Evolutionary conservation across 257 asterid genomes (phyloP).

Genomic region (Cynanchum wilfordii): DNA sequence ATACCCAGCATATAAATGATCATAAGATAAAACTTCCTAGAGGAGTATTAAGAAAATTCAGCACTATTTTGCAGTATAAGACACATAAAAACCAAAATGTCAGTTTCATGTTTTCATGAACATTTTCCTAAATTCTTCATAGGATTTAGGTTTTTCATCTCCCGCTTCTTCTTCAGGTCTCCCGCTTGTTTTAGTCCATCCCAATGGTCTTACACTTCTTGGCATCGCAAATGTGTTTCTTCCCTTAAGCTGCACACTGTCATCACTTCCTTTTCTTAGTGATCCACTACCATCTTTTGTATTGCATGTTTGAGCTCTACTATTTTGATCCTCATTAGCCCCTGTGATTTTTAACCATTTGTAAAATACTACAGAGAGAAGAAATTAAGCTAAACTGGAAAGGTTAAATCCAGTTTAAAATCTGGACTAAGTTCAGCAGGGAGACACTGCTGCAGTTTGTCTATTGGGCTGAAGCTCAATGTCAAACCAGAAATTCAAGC

Average conservation of each 20-base stretch:
- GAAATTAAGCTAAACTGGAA: neutral
- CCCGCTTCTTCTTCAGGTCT: slow-evolving; percentile 32
- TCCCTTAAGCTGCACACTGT: slow-evolving; percentile 51
- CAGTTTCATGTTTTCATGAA: slow-evolving; percentile 37
- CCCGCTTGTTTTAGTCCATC: slow-evolving; percentile 35
- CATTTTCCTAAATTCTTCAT: slow-evolving; percentile 93
- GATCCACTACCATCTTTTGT: slow-evolving; percentile 29
- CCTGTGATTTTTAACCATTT: slow-evolving; percentile 25
- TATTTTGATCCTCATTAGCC: slow-evolving; percentile 22
- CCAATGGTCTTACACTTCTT: slow-evolving; percentile 67
- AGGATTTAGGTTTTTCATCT: slow-evolving; percentile 73
- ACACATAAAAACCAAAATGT: neutral
- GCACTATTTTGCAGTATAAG: neutral
- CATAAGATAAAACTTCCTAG: neutral
- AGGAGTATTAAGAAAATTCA: neutral
- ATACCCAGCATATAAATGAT: neutral
- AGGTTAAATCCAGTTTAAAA: neutral
- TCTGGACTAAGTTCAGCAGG: neutral
- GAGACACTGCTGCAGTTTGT: neutral
- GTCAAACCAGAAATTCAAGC: neutral
- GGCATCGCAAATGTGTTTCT: slow-evolving; percentile 82
- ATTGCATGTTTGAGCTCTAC: slow-evolving; percentile 11
- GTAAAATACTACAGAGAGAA: neutral
- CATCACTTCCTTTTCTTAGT: slow-evolving; percentile 22
- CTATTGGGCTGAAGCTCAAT: neutral